Base-by-base conservation (phyloP, 2,329 filamentous ascomycete genomes). In the Epichloe coenophiala region DNA sequence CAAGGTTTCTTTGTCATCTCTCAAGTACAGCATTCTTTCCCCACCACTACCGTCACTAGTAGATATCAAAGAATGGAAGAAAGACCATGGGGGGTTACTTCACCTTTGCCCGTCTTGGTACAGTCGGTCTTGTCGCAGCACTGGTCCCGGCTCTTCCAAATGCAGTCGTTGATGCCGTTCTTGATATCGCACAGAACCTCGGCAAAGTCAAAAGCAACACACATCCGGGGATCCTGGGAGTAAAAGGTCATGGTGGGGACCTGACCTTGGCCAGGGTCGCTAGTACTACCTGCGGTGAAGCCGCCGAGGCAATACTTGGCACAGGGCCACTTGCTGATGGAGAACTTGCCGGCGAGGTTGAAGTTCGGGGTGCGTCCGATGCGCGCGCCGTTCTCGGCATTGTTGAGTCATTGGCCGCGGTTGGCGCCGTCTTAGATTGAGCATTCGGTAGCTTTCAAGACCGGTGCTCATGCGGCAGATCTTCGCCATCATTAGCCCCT, bases 131-230 rank as follows among this genome's bases (percentile, higher is more conserved):
- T 51, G 42, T 47, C 51, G 50, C 53, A 54, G 51, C 51, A 54
- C 45, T 54, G 53, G 8, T 53, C 42, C 3, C 55, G 50, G 19
- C 38, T 48, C 38, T 44, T 50, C 55, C 56, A 57, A 15, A 55
- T 51, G 53, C 56, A 57, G 48, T 50, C 57, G 45, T 58, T 58
- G 6, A 7, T 17, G 19, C 48, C 48, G 17, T 36, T 47, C 45
- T 52, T 54, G 40, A 56, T 48, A 17, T 58, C 51, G 47, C 56
- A 58, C 5, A 55, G 55, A 42, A 58, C 54, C 52, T 57, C 56
- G 33, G 49, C 40, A 11, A 58, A 46, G 17, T 54, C 49, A 15
- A 50, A 53, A n/a, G 49, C 47, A 17, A 53, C 49, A 37, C 55
- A 56, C 38, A 52, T 51, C 49, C 57, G 52, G 12, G 52, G 42